Percentiles rank a stretch among this genome's conserved stretches.
These are phyloP conservation scores for Daldinia vernicosa DNA, from an alignment of 495 filamentous ascomycete genomes.

Conservation along the genomic window DNA sequence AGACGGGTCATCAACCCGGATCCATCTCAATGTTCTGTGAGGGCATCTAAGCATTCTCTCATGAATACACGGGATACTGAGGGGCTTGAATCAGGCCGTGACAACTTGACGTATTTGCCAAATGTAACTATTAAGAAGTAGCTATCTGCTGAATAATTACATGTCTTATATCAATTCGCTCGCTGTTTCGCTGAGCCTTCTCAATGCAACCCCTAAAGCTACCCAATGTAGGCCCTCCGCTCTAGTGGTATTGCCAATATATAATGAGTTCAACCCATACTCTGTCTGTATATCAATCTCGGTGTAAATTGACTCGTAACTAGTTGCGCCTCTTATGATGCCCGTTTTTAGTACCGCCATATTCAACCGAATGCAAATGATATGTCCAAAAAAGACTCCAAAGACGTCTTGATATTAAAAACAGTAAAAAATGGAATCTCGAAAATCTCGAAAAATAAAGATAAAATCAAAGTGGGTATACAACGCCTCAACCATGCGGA, in stretches of 20 bases:
- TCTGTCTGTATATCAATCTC: slow-evolving; percentile 21
- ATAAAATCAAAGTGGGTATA: slow-evolving; percentile 41
- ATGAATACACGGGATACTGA: neutral
- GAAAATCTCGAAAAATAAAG: slow-evolving; percentile 16
- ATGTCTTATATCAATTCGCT: slow-evolving; percentile 18
- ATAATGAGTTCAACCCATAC: slow-evolving; percentile 5
- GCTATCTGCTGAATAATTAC: slow-evolving; percentile 31
- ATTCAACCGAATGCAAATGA: slow-evolving; percentile 11
- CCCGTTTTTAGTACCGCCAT: slow-evolving; percentile 1
- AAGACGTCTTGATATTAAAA: neutral
- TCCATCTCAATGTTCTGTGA: neutral
- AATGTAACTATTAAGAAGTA: slow-evolving; percentile 29
- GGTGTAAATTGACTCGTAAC: slow-evolving; percentile 2
- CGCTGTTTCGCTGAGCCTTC: slow-evolving; percentile 10
- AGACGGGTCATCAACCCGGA: neutral
- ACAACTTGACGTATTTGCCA: neutral
- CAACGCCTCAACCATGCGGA: slow-evolving; percentile 43
- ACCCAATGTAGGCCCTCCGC: slow-evolving; percentile 29
- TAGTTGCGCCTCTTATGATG: neutral
- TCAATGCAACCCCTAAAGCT: slow-evolving; percentile 14
- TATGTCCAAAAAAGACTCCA: neutral
- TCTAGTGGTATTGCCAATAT: slow-evolving; percentile 38
- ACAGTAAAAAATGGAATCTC: neutral
- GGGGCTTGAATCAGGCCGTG: neutral
- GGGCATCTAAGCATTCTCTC: too few species aligned